Evolutionary conservation across 768 basidiomycete species (phyloP).

Genomic region (Tylopilus rubrobrunneus): DNA sequence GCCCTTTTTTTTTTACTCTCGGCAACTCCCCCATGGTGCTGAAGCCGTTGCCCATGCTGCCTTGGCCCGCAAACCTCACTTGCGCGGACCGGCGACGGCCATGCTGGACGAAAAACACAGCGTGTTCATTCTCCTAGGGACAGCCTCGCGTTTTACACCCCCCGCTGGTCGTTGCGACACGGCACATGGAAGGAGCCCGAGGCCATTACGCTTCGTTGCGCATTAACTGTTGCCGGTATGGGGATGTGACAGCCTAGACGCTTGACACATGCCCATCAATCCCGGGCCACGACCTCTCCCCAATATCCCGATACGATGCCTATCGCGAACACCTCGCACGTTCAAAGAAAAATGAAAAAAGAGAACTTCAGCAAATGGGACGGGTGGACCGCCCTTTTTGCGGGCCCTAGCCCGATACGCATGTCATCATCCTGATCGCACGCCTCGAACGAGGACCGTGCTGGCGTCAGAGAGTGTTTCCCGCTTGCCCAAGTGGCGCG

Average conservation of each 20-base stretch:
- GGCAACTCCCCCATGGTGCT: conserved; percentile 1
- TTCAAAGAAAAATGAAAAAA: background rate
- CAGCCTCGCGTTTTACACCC: conserved; percentile 14
- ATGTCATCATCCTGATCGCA: background rate
- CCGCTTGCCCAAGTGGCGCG: conserved; percentile 19
- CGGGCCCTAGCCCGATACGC: background rate
- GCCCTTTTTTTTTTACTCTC: background rate
- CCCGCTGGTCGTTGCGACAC: background rate
- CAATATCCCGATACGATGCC: conserved; percentile 7
- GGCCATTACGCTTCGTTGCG: conserved; percentile 7
- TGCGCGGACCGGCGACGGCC: conserved; percentile 9
- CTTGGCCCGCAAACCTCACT: conserved; percentile 11
- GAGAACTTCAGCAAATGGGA: conserved; percentile 2
- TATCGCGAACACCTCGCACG: background rate
- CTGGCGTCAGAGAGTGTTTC: background rate
- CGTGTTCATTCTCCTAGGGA: conserved; percentile 23
- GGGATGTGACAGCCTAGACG: conserved; percentile 5
- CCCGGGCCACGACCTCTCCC: conserved; percentile 1
- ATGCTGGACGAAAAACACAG: background rate
- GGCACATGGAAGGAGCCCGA: background rate
- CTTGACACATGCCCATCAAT: conserved; percentile 17
- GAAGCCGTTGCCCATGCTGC: conserved; percentile 12
- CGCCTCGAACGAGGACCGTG: too few relatives aligned
- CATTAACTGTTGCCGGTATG: conserved; percentile 5
- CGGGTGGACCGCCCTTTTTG: conserved; percentile 2